Evolutionary conservation across 345 rosid genomes (phyloP), one percentile per base, ranked within the genome.

Genomic region (Bruguiera parviflora): DNA sequence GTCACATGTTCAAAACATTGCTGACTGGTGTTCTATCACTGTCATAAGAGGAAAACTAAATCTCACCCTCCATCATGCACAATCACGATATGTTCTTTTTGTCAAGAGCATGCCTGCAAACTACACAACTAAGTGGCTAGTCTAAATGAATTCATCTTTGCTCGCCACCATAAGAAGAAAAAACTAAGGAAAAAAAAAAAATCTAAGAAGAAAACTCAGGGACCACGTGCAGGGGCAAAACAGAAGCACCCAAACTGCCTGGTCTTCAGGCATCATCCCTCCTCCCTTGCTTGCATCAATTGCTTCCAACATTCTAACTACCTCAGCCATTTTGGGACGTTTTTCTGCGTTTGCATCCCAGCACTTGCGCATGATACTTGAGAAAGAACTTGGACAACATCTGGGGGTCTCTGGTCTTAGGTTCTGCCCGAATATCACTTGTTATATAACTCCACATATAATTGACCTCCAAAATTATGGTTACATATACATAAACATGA

Each of bases 221-320:
- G 98, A 9, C 97, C 98, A 28, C 93, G 97, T 51, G 73, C 66
- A 1, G 88, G 87, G 64, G 79, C 78, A 46, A 94, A 92, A 65
- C 98, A 91, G 75, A 94, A 85, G 71, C 97, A 94, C 22, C 84
- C 75, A 0, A 0, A 81, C 27, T 10, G 63, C 58, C 73, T 88
- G 87, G 81, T 82, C 96, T 6, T 89, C 97, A 0, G 96, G 90
- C 69, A 91, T 89, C 98, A 94, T 94, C 75, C 97, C 98, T 32
- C 97, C 97, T 35, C 97, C 97, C 79, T 85, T 94, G 82, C 81
- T 86, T 2, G 96, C 89, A 85, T 94, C 87, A 29, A 94, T 66
- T 3, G 80, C 88, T 84, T 94, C 96, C 61, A 94, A 73, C 91
- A 89, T 80, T 58, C 46, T 79, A 72, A 91, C 98, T 28, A 94